Evolutionary conservation across 768 basidiomycete species (phyloP), one percentile per base, ranked within the genome.

Genomic region (Russula emetica): DNA sequence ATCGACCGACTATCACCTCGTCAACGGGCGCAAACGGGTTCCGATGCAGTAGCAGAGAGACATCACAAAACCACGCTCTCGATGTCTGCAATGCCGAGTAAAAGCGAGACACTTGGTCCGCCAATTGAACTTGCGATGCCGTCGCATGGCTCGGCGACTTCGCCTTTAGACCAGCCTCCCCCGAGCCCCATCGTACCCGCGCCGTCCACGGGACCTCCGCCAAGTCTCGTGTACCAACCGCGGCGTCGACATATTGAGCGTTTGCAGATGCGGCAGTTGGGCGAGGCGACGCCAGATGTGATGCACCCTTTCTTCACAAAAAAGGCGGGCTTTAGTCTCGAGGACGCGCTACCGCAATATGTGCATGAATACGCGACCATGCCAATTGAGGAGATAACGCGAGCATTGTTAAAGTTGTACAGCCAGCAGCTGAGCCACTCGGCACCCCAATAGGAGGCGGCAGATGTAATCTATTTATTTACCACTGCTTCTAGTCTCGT

Each of bases 241-340:
- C 79, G 79, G n/a, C 76, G 76, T 26, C 80, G 90, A 51, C 80
- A 81, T 59, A 91, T 92, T 62, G 88, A 92, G 68, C 83, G 88
- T n/a, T 74, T 92, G 59, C 89, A 86, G 24, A 87, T 92, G 84
- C 83, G 88, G 30, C 92, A 93, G 72, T 77, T 94, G 14, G 92
- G 92, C 36, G 89, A 93, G 72, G 90, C 89, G n/a, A 91, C 90
- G 0, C 90, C 91, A 1, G 89, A 92, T 69, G 87, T 91, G 24
- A 89, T 88, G 89, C 89, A 88, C 72, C 88, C 88, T 3, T 90
- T 90, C 75, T 91, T 91, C 76, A 88, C 87, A 83, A 87, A 91
- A 70, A 88, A 85, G 71, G 85, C 89, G 1, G 88, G 90, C 0
- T 90, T 93, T 76, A 91, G 84, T 71, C 74, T 93, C 55, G 88